phyloP scores from a whole-genome alignment of 2,329 filamentous ascomycete genomes.

The Eurotiales sp. region DNA sequence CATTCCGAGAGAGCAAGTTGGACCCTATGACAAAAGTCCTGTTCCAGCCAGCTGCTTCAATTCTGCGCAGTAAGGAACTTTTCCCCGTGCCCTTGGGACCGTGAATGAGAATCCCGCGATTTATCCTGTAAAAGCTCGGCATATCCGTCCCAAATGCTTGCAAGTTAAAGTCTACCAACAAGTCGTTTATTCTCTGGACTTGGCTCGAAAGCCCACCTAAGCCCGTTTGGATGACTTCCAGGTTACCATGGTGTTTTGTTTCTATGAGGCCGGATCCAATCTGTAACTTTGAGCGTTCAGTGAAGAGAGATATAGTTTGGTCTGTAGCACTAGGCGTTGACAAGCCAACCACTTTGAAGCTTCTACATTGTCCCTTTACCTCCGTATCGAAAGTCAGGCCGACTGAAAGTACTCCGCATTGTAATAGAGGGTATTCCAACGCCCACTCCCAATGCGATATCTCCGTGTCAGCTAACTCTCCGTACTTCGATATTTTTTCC shows the following conservation, averaged over 20 bases:
- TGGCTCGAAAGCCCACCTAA: slow-evolving; percentile 68
- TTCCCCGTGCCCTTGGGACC: slow-evolving; percentile 85
- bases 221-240: slow-evolving; percentile 40
- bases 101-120: slow-evolving; percentile 67
- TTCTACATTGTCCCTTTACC: slow-evolving; percentile 54
- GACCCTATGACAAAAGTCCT: slow-evolving; percentile 54
- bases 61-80: slow-evolving; percentile 64
- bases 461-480: slow-evolving; percentile 34
- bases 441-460: slow-evolving; percentile 47
- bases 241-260: slow-evolving; percentile 16
- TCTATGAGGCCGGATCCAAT: slow-evolving; percentile 24
- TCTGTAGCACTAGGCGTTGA: slow-evolving; percentile 38
- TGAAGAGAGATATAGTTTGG: slow-evolving; percentile 35
- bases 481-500: slow-evolving; percentile 34
- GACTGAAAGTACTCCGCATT: slow-evolving; percentile 65
- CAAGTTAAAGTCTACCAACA: slow-evolving; percentile 55
- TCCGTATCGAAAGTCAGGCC: slow-evolving; percentile 67
- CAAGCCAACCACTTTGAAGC: slow-evolving; percentile 61
- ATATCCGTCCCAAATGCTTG: slow-evolving; percentile 27
- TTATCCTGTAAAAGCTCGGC: slow-evolving; percentile 40
- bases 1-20: slow-evolving; percentile 30
- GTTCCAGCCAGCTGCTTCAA: slow-evolving; percentile 67
- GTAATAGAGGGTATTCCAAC: slow-evolving; percentile 41
- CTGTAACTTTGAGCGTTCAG: slow-evolving; percentile 28
- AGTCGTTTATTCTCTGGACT: slow-evolving; percentile 62